Evolutionary conservation across 2,329 filamentous ascomycete genomes (phyloP).

Genomic region (Pseudogymnoascus verrucosus): DNA sequence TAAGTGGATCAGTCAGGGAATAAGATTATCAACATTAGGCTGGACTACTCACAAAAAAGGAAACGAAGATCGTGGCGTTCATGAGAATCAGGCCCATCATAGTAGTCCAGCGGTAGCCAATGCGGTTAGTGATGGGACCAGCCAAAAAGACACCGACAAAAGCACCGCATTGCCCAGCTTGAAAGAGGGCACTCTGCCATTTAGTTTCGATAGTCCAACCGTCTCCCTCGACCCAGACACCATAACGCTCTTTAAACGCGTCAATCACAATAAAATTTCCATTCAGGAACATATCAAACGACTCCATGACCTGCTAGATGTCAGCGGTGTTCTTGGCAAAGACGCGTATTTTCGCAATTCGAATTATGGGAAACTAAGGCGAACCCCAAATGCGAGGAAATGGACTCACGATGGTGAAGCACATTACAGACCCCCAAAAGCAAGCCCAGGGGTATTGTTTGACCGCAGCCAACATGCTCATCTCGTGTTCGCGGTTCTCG

Average conservation of each 20-base stretch:
- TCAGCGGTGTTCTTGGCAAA: not conserved
- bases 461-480: slow-evolving; percentile 42
- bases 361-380: slow-evolving; percentile 15
- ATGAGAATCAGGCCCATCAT: slow-evolving; percentile 43
- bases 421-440: slow-evolving; percentile 49
- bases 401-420: slow-evolving; percentile 44
- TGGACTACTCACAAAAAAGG: slow-evolving; percentile 41
- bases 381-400: not conserved
- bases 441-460: slow-evolving; percentile 44
- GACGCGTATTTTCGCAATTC: not conserved
- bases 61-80: slow-evolving; percentile 52
- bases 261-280: slow-evolving; percentile 46
- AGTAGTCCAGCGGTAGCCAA: slow-evolving; percentile 38
- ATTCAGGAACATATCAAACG: slow-evolving; percentile 52
- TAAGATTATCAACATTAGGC: not conserved
- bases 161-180: too few species aligned
- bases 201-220: too few species aligned
- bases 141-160: too few species aligned
- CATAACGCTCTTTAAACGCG: too few species aligned
- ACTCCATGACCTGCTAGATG: slow-evolving; percentile 47
- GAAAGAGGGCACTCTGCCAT: too few species aligned
- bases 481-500: slow-evolving; percentile 45
- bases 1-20: slow-evolving; percentile 23
- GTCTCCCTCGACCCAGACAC: too few species aligned
- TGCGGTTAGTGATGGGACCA: too few species aligned